These are phyloP conservation scores for Melocanna baccifera DNA, from an alignment of 176 grass and related monocot species.

Conservation along the genomic window DNA sequence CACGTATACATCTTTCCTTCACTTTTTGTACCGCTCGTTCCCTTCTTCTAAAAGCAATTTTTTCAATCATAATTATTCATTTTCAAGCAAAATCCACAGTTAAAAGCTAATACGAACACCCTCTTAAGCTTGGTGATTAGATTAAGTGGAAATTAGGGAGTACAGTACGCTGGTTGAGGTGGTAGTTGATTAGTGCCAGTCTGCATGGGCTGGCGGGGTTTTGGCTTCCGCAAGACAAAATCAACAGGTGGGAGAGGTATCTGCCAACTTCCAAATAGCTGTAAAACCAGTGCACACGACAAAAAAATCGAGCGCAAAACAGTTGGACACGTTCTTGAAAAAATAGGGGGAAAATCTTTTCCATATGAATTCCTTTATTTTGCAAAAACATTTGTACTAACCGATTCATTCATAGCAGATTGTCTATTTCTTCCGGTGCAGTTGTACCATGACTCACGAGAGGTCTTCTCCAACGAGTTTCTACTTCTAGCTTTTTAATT, in stretches of 20 bases:
- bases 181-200: constrained; percentile 59
- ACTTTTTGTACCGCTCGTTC: no score
- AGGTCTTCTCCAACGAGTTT: no score
- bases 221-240: constrained; percentile 32
- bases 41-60: no score
- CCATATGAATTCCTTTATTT: background rate
- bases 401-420: background rate
- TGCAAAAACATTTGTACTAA: background rate
- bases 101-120: no score
- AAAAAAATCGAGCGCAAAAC: background rate
- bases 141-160: constrained; percentile 18
- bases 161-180: constrained; percentile 25
- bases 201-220: constrained; percentile 46
- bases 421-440: no score
- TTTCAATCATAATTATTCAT: no score
- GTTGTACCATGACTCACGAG: no score
- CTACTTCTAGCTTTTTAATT: no score
- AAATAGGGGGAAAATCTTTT: background rate
- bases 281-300: constrained; percentile 27
- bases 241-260: constrained; percentile 36
- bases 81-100: no score
- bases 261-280: constrained; percentile 42
- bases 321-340: background rate
- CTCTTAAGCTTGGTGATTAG: background rate
- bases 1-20: no score